Percentiles rank a stretch among this genome's conserved stretches.
These are phyloP conservation scores for Rhodotorula paludigena DNA, from an alignment of 768 basidiomycete species.

Conservation along the genomic window DNA sequence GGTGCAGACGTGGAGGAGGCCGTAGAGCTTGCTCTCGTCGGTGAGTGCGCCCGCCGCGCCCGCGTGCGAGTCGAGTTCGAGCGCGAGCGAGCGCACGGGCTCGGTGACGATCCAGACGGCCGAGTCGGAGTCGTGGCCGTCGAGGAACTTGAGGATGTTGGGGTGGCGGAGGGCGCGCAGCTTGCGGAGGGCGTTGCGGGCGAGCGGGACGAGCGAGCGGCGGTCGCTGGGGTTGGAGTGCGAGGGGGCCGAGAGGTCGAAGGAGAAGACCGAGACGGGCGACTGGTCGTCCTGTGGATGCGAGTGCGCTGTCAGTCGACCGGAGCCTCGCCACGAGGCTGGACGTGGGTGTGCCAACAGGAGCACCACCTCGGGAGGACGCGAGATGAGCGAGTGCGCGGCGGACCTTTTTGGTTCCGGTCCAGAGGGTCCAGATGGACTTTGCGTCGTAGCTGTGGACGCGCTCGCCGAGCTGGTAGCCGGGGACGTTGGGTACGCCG, in stretches of 20 bases:
- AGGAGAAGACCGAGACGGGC: conserved; percentile 84
- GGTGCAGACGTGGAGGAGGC: conserved; percentile 54
- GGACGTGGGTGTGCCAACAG: no score
- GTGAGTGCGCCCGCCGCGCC: conserved; percentile 62
- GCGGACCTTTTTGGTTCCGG: conserved; percentile 77
- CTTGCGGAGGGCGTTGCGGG: conserved; percentile 83
- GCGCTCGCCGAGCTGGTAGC: conserved; percentile 37
- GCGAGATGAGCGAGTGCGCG: conserved; percentile 9
- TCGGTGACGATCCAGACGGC: conserved; percentile 91
- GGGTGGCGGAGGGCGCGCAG: conserved; percentile 88
- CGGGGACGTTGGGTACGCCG: conserved; percentile 38
- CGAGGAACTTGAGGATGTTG: conserved; percentile 91
- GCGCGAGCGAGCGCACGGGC: conserved; percentile 70
- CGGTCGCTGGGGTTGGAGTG: conserved; percentile 51
- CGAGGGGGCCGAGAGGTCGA: conserved; percentile 56
- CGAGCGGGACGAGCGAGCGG: conserved; percentile 64
- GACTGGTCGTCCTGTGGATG: conserved; percentile 72
- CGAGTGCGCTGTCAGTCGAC: background rate
- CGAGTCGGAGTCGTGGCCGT: conserved; percentile 81
- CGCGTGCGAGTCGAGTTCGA: conserved; percentile 52
- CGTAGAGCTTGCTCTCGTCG: conserved; percentile 78
- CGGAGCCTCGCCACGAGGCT: no score
- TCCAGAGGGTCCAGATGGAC: conserved; percentile 76
- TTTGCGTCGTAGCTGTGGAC: conserved; percentile 51
- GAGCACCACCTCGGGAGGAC: no score